Conservation (phyloP, 371 early-diverging fungal species). For the Antonospora locustae region DNA sequence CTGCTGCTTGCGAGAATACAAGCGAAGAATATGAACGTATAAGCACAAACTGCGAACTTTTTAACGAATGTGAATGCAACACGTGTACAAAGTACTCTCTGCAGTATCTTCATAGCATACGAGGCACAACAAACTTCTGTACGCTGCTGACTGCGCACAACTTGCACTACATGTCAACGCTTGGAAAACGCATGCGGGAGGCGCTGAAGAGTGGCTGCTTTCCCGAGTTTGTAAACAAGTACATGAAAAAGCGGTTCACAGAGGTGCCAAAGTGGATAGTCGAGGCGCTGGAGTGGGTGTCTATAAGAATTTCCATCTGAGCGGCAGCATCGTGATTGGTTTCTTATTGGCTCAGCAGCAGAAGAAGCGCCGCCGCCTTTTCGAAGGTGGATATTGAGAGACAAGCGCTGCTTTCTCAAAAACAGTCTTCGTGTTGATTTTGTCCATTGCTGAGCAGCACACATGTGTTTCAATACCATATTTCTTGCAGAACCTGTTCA, state of each 20-base stretch:
- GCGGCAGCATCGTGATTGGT: background rate
- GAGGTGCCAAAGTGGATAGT: conserved; percentile 68
- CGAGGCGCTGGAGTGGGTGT: conserved; percentile 9
- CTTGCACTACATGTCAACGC: conserved; percentile 68
- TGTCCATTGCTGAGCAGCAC: conserved; percentile 91
- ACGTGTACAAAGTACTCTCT: conserved; percentile 69
- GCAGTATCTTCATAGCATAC: conserved; percentile 62
- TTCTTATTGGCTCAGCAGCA: background rate
- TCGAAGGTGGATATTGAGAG: background rate
- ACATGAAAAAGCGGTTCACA: conserved; percentile 61
- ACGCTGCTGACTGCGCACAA: conserved; percentile 74
- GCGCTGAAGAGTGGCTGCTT: conserved; percentile 64
- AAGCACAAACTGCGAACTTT: background rate
- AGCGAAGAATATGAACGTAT: conserved; percentile 60
- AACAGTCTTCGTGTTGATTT: conserved; percentile 83
- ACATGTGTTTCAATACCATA: conserved; percentile 75
- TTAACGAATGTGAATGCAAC: conserved; percentile 65
- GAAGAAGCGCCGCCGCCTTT: background rate
- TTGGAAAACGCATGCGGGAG: conserved; percentile 66
- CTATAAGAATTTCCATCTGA: conserved; percentile 3
- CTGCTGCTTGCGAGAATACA: conserved; percentile 57
- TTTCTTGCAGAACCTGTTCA: conserved; percentile 70
- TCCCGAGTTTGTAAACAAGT: conserved; percentile 65
- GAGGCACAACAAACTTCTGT: conserved; percentile 70
- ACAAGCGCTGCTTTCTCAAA: conserved; percentile 71